A percentile compares a stretch with the other conserved stretches of the same genome.
Conservation (phyloP, 345 rosid species). For the Hibiscus syriacus region DNA sequence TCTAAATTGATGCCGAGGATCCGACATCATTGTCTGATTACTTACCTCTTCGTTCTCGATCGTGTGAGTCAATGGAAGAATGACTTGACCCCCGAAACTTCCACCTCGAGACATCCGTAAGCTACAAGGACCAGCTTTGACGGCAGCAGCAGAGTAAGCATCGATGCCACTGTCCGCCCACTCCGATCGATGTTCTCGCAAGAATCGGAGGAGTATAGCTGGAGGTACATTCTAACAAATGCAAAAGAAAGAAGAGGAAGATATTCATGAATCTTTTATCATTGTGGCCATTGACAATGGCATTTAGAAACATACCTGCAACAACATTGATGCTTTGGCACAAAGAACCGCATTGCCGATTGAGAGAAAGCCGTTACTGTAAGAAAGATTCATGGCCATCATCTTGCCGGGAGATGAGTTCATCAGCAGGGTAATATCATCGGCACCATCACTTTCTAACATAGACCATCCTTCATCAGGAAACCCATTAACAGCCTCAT, state of each 20-base stretch:
- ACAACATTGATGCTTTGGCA: slow-evolving; percentile 95
- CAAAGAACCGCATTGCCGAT: slow-evolving; percentile 71
- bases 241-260: neutral
- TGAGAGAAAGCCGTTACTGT: slow-evolving; percentile 61
- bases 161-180: slow-evolving; percentile 96
- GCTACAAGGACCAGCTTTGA: slow-evolving; percentile 78
- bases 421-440: slow-evolving; percentile 86
- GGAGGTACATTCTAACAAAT: slow-evolving; percentile 87
- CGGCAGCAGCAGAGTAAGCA: slow-evolving; percentile 90
- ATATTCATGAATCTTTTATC: neutral
- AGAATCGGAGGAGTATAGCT: slow-evolving; percentile 74
- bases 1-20: neutral
- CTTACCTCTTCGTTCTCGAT: slow-evolving; percentile 91
- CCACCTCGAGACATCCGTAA: slow-evolving; percentile 68
- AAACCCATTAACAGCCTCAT: slow-evolving; percentile 93
- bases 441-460: slow-evolving; percentile 87
- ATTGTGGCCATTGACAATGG: neutral
- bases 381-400: slow-evolving; percentile 64
- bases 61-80: slow-evolving; percentile 95
- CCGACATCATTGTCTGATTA: neutral
- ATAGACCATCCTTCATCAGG: slow-evolving; percentile 92
- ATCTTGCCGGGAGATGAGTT: slow-evolving; percentile 82
- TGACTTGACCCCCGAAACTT: slow-evolving; percentile 86
- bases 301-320: slow-evolving; percentile 45
- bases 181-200: slow-evolving; percentile 94